Evolutionary conservation across 2,329 filamentous ascomycete species (phyloP), one percentile per base, ranked within the genome.

Genomic region (Aspergillus glaucus): DNA sequence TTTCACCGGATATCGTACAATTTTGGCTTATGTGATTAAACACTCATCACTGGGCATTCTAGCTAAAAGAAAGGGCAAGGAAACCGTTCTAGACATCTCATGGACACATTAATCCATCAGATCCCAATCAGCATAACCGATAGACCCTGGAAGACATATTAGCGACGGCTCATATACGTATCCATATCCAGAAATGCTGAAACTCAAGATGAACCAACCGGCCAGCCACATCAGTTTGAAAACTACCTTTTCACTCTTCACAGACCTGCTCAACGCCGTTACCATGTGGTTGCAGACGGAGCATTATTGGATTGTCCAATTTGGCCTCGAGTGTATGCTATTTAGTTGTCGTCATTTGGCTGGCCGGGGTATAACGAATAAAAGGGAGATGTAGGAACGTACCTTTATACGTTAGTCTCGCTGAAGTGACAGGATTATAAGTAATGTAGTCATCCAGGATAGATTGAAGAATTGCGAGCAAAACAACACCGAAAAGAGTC

Each of bases 11-110:
- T 73, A 68, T 59, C 69, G 54, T 70, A 53, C 69, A 70, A 69
- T 61, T 73, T 72, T 73, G 70, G 70, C 70, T 72, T 72, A 64
- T 68, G 61, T 65, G 66, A 59, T 63, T 67, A 46, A 39, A 51
- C 39, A 52, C 58, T 72, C 69, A 64, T 72, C 69, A 72, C 56
- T 43, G 68, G 68, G 64, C 64, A 45, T 44, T 45, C 14, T 46
- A 48, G 43, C 10, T 44, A 39, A 32, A 32, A 32, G n/a, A 21
- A n/a, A n/a, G 41, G 37, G 10, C 8, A 3, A 17, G 17, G 2
- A 2, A 26, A 22, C 10, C 26, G 9, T 30, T 30, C 9, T 30
- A 10, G 2, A 5, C 10, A 12, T 4, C 4, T 0, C 10, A 30
- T 4, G 10, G 26, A 30, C 26, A 30, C 10, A 30, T 30, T 30